These are phyloP conservation scores for Endogone sp. DNA, from an alignment of 192 early-diverging fungal species.

Conservation along the genomic window DNA sequence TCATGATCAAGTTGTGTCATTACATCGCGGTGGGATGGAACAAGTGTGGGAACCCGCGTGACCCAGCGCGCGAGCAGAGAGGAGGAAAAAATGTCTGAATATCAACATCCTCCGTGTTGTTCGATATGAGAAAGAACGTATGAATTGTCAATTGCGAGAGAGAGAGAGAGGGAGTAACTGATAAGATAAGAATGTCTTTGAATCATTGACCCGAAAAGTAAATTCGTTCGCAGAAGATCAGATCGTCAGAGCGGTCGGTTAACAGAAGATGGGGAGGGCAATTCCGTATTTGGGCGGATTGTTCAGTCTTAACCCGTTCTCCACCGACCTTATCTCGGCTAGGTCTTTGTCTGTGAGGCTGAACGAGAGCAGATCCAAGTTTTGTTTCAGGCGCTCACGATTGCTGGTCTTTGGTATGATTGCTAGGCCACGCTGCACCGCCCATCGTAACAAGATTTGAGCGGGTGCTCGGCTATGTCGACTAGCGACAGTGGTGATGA, in stretches of 20 bases:
- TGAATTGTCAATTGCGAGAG: too few relatives aligned
- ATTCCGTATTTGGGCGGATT: constrained; percentile 39
- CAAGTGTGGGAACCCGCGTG: too few relatives aligned
- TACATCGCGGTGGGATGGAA: too few relatives aligned
- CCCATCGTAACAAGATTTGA: constrained; percentile 63
- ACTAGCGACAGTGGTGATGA: constrained; percentile 49
- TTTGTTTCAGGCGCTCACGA: constrained; percentile 45
- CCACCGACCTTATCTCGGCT: constrained; percentile 36
- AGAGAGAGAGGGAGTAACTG: too few relatives aligned
- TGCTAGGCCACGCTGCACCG: constrained; percentile 54
- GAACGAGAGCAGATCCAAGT: constrained; percentile 50
- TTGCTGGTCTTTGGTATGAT: constrained; percentile 70
- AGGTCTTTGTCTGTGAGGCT: constrained; percentile 43
- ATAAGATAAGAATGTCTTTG: too few relatives aligned
- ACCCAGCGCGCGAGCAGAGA: too few relatives aligned
- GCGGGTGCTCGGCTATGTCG: constrained; percentile 47
- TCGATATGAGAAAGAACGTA: too few relatives aligned
- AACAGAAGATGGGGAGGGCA: constrained; percentile 42
- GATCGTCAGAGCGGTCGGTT: constrained; percentile 12
- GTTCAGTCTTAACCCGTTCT: constrained; percentile 40
- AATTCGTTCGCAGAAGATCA: too few relatives aligned
- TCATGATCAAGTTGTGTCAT: too few relatives aligned
- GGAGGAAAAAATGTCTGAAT: too few relatives aligned
- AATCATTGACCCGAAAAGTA: too few relatives aligned
- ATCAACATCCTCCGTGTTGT: too few relatives aligned